Percentiles rank a stretch among this genome's conserved stretches.
These are phyloP conservation scores for Chaetomium globosum DNA, from an alignment of 2,329 filamentous ascomycete genomes.

Conservation along the genomic window DNA sequence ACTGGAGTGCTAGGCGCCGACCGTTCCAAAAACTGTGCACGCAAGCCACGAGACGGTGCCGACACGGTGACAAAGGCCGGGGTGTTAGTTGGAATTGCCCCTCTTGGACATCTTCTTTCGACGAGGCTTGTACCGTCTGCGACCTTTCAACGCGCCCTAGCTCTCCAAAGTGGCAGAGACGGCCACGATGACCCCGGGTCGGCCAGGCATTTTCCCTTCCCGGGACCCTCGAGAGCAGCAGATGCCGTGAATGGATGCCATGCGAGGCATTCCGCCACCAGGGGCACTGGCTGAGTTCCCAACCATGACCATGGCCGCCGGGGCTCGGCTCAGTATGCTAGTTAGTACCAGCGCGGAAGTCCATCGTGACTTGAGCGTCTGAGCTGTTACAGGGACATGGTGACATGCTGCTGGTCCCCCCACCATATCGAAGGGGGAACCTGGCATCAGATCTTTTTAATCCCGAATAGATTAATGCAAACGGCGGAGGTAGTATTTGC, in stretches of 20 bases:
- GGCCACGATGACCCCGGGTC: background rate
- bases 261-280: constrained; percentile 13
- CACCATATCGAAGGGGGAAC: background rate
- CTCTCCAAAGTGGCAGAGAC: constrained; percentile 5
- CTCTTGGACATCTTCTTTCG: constrained; percentile 10
- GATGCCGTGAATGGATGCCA: constrained; percentile 4
- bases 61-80: constrained; percentile 13
- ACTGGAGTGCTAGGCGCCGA: constrained; percentile 25
- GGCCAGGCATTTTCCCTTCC: constrained; percentile 19
- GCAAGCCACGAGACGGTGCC: constrained; percentile 14
- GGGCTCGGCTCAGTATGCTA: background rate
- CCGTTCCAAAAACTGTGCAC: constrained; percentile 25
- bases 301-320: constrained; percentile 3
- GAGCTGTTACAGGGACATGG: background rate
- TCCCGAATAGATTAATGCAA: constrained; percentile 13
- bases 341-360: background rate
- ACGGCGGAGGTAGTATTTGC: constrained; percentile 9
- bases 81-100: constrained; percentile 15
- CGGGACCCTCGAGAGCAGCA: background rate
- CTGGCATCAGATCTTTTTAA: background rate
- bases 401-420: constrained; percentile 1
- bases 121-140: constrained; percentile 20
- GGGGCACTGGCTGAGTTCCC: background rate
- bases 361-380: background rate
- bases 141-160: constrained; percentile 20